phyloP scores from a whole-genome alignment of 768 basidiomycete genomes.

The Tulasnella sp. region DNA sequence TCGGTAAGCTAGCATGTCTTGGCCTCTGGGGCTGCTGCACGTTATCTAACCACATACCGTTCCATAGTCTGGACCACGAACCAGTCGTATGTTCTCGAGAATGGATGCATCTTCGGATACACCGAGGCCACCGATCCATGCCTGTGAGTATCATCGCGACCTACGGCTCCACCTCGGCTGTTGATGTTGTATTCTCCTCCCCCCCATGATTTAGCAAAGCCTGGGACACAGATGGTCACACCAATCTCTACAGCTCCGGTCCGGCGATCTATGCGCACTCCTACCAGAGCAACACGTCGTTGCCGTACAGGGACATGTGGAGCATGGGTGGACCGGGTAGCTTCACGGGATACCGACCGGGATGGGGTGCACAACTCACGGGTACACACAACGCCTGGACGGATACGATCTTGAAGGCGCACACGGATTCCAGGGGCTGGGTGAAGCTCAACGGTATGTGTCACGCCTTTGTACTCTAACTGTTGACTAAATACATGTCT shows the following conservation, averaged over 20 bases:
- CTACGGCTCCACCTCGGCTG: no score
- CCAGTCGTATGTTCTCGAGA: no score
- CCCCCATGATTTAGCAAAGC: no score
- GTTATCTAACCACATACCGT: no score
- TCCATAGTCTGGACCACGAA: no score
- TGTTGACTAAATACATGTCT: not conserved
- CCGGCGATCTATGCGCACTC: conserved; percentile 1
- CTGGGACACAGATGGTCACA: conserved; percentile 1
- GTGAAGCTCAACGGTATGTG: conserved; percentile 3
- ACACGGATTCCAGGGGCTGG: not conserved
- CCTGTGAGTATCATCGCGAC: no score
- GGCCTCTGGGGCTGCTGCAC: no score
- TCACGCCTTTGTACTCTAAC: not conserved
- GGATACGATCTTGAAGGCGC: not conserved
- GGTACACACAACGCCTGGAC: not conserved
- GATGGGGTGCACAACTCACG: not conserved
- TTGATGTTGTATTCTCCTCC: no score
- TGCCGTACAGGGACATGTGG: not conserved
- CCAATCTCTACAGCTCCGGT: conserved; percentile 6
- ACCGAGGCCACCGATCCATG: no score
- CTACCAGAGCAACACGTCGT: not conserved
- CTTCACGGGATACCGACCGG: not conserved
- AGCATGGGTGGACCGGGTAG: not conserved
- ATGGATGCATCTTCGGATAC: no score
- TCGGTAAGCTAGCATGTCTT: no score